Percentiles rank a stretch among this genome's conserved stretches.
These are phyloP conservation scores for Monotropa hypopitys DNA, from an alignment of 179 eudicot species.

Conservation along the genomic window DNA sequence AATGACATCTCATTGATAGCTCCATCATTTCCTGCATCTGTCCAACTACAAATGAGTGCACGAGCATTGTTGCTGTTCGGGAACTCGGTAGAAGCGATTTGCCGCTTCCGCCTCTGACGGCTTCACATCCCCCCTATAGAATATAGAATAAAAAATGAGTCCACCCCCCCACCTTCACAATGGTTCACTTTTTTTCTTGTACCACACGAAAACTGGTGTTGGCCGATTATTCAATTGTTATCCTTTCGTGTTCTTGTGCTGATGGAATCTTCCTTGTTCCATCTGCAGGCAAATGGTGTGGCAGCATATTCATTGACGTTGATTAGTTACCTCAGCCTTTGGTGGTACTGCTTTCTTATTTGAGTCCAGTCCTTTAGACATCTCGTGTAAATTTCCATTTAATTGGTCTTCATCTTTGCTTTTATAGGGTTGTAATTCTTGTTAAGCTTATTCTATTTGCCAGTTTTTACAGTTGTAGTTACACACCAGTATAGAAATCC, in stretches of 20 bases:
- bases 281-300: constrained; percentile 81
- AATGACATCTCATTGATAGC: background rate
- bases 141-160: no score
- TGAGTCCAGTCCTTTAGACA: background rate
- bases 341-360: constrained; percentile 59
- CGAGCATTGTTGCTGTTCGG: background rate
- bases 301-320: constrained; percentile 72
- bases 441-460: background rate
- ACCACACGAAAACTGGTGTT: background rate
- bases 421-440: background rate
- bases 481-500: background rate
- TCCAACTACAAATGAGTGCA: background rate
- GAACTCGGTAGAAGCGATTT: no score
- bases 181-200: background rate
- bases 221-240: background rate
- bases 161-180: no score
- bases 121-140: no score
- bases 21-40: background rate
- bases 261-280: background rate
- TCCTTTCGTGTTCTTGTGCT: background rate
- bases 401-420: background rate
- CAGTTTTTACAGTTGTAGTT: background rate
- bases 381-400: background rate
- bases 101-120: no score
- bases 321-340: constrained; percentile 66